Conservation (phyloP, 2,329 filamentous ascomycete species). For the Eutypa lata region DNA sequence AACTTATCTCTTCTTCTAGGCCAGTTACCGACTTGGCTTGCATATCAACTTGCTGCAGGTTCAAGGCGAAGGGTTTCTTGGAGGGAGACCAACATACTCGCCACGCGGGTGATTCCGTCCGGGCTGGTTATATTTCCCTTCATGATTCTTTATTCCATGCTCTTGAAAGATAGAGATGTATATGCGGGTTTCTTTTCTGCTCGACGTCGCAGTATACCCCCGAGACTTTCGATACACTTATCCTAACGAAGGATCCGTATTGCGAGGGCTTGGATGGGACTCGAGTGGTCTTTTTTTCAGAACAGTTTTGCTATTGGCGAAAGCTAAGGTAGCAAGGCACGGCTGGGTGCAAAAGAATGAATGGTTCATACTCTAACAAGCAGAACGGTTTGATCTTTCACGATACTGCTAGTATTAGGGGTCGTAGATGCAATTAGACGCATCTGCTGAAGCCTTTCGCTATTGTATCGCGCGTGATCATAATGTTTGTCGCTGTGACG, state of each 20-base stretch:
- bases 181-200: too few species aligned
- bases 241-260: neutral
- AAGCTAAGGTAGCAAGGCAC: neutral
- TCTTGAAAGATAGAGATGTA: slow-evolving; percentile 8
- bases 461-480: neutral
- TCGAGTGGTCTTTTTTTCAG: neutral
- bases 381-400: neutral
- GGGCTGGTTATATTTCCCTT: neutral
- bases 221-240: neutral
- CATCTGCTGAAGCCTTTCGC: neutral
- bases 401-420: neutral
- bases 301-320: neutral
- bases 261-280: neutral
- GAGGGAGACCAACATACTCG: neutral
- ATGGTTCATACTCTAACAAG: neutral
- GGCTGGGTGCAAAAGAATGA: neutral
- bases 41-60: neutral
- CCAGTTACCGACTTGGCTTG: neutral
- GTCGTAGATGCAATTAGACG: neutral
- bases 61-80: neutral
- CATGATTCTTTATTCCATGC: neutral
- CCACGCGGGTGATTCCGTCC: slow-evolving; percentile 7
- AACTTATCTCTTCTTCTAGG: neutral
- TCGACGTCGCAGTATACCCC: neutral
- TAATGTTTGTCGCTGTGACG: neutral